Conservation (phyloP, 257 asterid genomes). For the Solanum megistacrolobum region DNA sequence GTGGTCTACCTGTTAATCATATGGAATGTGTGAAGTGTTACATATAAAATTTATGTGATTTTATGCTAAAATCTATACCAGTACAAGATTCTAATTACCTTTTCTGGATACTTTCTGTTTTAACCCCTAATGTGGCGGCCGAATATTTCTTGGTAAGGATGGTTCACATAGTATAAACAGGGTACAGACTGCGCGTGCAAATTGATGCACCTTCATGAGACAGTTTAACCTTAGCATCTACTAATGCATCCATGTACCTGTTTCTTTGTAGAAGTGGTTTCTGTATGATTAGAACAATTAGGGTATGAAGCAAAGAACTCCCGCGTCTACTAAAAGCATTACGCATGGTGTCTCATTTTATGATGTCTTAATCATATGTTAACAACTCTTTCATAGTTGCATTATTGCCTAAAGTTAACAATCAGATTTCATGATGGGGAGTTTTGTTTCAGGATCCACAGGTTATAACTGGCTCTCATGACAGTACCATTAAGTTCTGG, state of each 20-base stretch:
- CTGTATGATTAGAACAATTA: not conserved
- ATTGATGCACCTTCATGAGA: not conserved
- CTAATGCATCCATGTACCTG: not conserved
- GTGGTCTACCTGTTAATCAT: not conserved
- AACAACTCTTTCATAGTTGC: not conserved
- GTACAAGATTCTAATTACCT: not conserved
- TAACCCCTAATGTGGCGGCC: not conserved
- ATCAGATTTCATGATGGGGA: not conserved
- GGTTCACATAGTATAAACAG: not conserved
- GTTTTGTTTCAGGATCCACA: conserved; percentile 47
- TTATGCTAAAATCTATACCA: not conserved
- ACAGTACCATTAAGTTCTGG: conserved; percentile 92
- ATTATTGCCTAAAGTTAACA: not conserved
- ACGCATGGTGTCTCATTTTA: not conserved
- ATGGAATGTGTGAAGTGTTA: not conserved
- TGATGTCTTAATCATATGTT: not conserved
- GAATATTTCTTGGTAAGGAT: not conserved
- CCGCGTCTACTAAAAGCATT: not conserved
- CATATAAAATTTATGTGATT: not conserved
- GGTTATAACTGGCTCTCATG: conserved; percentile 96
- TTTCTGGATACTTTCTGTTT: not conserved
- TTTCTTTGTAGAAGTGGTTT: not conserved
- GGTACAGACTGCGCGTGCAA: not conserved
- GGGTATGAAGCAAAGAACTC: not conserved
- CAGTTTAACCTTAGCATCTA: not conserved